phyloP scores from a whole-genome alignment of 345 rosid genomes.

The Eucalyptus curtisii region DNA sequence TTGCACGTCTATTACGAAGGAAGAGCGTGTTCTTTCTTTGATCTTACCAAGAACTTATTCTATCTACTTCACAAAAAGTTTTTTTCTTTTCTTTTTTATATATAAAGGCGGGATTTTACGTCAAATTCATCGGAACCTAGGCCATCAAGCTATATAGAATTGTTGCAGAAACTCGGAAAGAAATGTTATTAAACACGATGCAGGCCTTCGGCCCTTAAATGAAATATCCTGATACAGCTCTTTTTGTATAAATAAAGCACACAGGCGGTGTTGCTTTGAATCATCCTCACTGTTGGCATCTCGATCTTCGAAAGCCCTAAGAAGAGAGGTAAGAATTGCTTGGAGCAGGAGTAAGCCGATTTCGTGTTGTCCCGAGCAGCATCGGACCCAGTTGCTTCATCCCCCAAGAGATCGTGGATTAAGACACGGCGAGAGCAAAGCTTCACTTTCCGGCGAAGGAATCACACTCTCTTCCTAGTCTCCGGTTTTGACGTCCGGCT shows the following conservation, averaged over 20 bases:
- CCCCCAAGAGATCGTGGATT: neutral
- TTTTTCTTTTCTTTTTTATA: too few relatives aligned
- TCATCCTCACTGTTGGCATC: neutral
- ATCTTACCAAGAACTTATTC: neutral
- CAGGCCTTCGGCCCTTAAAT: neutral
- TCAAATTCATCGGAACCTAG: neutral
- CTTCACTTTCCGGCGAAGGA: neutral
- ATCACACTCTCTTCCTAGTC: neutral
- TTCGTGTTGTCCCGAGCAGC: neutral
- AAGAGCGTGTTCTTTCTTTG: neutral
- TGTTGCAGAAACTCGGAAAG: neutral
- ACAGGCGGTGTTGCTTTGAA: neutral
- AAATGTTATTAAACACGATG: neutral
- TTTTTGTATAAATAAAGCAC: neutral
- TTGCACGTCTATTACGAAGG: neutral
- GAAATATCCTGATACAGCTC: neutral
- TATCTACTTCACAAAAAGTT: neutral
- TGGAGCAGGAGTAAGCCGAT: neutral
- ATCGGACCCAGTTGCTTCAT: neutral
- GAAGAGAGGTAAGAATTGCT: neutral
- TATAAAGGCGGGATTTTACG: accelerated
- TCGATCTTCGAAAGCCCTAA: neutral
- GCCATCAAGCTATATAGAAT: neutral
- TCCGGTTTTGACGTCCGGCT: neutral
- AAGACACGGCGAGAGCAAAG: neutral